Evolutionary conservation across 208 protist genomes (phyloP).

Genomic region (Trypanosoma congolense): DNA sequence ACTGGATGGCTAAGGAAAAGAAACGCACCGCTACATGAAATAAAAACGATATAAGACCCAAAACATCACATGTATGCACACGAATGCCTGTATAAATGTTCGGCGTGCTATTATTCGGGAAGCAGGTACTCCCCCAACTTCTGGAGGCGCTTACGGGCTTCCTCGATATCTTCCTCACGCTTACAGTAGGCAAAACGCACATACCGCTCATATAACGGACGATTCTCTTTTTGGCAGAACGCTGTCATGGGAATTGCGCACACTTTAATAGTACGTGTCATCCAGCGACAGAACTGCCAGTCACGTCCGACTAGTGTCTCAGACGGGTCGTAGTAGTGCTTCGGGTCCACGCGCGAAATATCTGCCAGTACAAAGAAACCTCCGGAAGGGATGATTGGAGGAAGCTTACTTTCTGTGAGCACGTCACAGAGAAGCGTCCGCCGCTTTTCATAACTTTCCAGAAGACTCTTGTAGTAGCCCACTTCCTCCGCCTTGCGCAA

Average conservation of each 20-base stretch:
- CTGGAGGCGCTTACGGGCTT: conserved; percentile 44
- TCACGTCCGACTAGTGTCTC: conserved; percentile 53
- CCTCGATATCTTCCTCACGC: conserved; percentile 46
- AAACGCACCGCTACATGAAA: too few species aligned
- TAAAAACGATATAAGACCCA: too few species aligned
- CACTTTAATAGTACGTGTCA: conserved; percentile 80
- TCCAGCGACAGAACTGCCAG: conserved; percentile 86
- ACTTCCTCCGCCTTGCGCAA: conserved; percentile 46
- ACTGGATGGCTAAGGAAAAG: too few species aligned
- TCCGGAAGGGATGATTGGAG: conserved; percentile 45
- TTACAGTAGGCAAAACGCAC: conserved; percentile 89
- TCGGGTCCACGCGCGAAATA: conserved; percentile 59
- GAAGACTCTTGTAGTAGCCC: conserved; percentile 53
- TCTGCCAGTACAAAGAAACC: conserved; percentile 89
- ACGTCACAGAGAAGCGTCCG: conserved; percentile 34
- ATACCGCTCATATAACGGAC: conserved; percentile 53
- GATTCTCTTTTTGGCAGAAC: conserved; percentile 61
- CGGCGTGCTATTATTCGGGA: background rate
- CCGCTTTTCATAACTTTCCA: conserved; percentile 38
- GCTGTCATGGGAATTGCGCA: conserved; percentile 80
- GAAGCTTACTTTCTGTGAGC: conserved; percentile 37
- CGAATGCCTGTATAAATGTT: too few species aligned
- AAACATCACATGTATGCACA: too few species aligned
- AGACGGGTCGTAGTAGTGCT: conserved; percentile 54
- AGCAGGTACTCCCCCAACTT: conserved; percentile 42